Base-by-base conservation (phyloP, 2,329 filamentous ascomycete genomes). In the Uncinocarpus reesii region DNA sequence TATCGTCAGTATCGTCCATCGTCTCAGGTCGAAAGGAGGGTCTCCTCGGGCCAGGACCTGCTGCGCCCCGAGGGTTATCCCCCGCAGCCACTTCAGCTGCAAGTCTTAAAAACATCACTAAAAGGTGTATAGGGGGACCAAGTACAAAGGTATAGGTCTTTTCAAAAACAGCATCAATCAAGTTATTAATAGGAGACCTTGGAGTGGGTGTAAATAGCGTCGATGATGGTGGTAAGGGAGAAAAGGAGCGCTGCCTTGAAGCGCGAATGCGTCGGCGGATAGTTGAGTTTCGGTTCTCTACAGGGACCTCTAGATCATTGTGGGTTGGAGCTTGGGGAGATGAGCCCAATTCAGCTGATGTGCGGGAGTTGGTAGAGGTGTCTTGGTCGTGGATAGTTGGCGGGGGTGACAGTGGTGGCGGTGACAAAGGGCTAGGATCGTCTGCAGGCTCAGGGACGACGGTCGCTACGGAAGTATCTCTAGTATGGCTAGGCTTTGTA, bases 101-200 rank as follows among this genome's bases (percentile, higher is more conserved):
- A 49, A 95, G 86, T 48, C 80, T 80, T 3, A 95, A 75, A 74
- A 95, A 88, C 34, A 94, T 71, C 21, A 79, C 74, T 29, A 94
- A 77, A 1, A 94, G 75, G 57, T 89, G 80, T 28, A 82, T 78
- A 0, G 89, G 87, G n/a, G 87, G 87, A 0, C 84, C 80, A 11
- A 95, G 69, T 3, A 94, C 74, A 24, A 92, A 75, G 44, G 85
- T 80, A 53, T 78, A 81, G 0, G 87, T 88, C 65, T 86, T 89
- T 48, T 82, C 78, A 21, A 94, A 75, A 24, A 94, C 76, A 2
- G 80, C 76, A 43, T 78, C 70, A 1, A 79, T 77, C 24, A 83
- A 68, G 36, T 74, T 69, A 45, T 73, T 71, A 28, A 75, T 68
- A 0, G 71, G 63, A 29, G 67, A 60, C 49, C 68, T 63, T 41